Evolutionary conservation across 495 filamentous ascomycete genomes (phyloP).

Genomic region (Trichoderma gamsii): DNA sequence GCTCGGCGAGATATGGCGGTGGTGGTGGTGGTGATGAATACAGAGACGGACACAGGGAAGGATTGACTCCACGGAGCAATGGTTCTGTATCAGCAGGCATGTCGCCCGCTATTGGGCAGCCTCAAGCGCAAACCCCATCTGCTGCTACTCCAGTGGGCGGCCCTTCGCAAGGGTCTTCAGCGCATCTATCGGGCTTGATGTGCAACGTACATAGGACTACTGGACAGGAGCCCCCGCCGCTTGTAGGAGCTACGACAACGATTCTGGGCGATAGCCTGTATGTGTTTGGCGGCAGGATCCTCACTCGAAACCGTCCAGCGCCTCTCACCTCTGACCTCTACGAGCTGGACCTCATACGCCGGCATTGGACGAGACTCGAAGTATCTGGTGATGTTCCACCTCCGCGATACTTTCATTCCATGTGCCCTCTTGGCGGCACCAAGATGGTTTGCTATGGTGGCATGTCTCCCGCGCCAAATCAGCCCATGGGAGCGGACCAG

Average conservation of each 20-base stretch:
- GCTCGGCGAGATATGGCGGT: constrained; percentile 33
- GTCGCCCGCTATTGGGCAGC: constrained; percentile 31
- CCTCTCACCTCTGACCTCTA: constrained; percentile 84
- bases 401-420: constrained; percentile 92
- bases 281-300: constrained; percentile 85
- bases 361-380: constrained; percentile 91
- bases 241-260: constrained; percentile 93
- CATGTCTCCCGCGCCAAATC: constrained; percentile 73
- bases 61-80: constrained; percentile 44
- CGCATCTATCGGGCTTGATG: constrained; percentile 76
- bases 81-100: constrained; percentile 46
- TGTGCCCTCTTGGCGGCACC: constrained; percentile 86
- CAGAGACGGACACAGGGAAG: constrained; percentile 37
- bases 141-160: constrained; percentile 41
- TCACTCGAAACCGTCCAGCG: constrained; percentile 71
- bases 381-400: constrained; percentile 77
- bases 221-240: constrained; percentile 78
- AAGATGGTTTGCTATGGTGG: constrained; percentile 97
- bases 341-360: constrained; percentile 81
- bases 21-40: constrained; percentile 19
- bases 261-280: constrained; percentile 91
- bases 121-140: constrained; percentile 24
- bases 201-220: constrained; percentile 91
- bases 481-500: constrained; percentile 48
- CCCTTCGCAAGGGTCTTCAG: constrained; percentile 31